Evolutionary conservation across 805 yeast species (phyloP).

Genomic region (Wickerhamiella azyma): DNA sequence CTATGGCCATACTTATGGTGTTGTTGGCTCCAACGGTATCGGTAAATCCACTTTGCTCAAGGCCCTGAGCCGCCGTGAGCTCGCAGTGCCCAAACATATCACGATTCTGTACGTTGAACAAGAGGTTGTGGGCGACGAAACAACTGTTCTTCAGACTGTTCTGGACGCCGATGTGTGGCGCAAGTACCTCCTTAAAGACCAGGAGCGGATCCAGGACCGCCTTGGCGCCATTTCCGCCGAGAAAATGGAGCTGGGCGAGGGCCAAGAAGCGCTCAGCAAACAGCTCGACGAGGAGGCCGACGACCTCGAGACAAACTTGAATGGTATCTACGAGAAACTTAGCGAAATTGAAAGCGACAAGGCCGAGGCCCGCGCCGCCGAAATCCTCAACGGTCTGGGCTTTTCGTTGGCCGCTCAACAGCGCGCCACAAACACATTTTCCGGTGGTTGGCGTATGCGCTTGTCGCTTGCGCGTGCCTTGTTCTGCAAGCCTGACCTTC

Average conservation of each 20-base stretch:
- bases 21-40: constrained; percentile 98
- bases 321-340: constrained; percentile 68
- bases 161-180: constrained; percentile 99
- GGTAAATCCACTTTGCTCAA: constrained; percentile 91
- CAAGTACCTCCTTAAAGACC: constrained; percentile 71
- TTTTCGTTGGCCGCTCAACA: constrained; percentile 78
- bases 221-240: constrained; percentile 59
- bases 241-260: constrained; percentile 41
- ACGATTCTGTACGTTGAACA: constrained; percentile 95
- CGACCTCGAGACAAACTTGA: constrained; percentile 66
- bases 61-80: constrained; percentile 87
- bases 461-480: constrained; percentile 94
- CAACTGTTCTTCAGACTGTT: constrained; percentile 84
- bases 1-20: constrained; percentile 89
- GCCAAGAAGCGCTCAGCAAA: constrained; percentile 37
- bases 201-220: constrained; percentile 45
- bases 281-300: constrained; percentile 81
- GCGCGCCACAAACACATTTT: constrained; percentile 74
- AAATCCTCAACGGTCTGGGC: constrained; percentile 84
- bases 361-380: constrained; percentile 95
- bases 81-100: constrained; percentile 87
- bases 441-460: constrained; percentile 99
- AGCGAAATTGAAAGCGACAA: constrained; percentile 92
- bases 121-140: constrained; percentile 89
- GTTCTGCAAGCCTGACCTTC: constrained; percentile 90